Evolutionary conservation across 129 eudicot genomes (phyloP).

Genomic region (Flaveria sonorensis): DNA sequence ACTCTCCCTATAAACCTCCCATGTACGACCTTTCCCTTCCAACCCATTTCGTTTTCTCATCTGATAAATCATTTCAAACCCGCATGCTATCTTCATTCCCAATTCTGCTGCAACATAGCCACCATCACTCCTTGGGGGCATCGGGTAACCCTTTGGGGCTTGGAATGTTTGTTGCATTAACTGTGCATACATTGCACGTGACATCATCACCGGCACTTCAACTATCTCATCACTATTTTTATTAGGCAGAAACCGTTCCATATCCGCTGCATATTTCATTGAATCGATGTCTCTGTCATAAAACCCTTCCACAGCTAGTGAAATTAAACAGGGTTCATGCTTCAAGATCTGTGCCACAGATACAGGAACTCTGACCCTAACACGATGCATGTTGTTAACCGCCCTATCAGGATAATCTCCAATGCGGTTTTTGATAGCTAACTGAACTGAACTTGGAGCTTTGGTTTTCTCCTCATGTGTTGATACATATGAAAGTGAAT

Average conservation of each 20-base stretch:
- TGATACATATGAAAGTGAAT: slow-evolving; percentile 39
- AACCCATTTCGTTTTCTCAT: slow-evolving; percentile 56
- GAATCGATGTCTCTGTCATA: slow-evolving; percentile 86
- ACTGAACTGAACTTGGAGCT: slow-evolving; percentile 41
- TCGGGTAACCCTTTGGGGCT: slow-evolving; percentile 80
- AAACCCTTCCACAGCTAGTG: slow-evolving; percentile 88
- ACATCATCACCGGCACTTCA: slow-evolving; percentile 60
- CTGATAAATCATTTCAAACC: slow-evolving; percentile 96
- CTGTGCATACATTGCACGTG: slow-evolving; percentile 94
- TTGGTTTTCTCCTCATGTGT: slow-evolving; percentile 27
- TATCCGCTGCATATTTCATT: slow-evolving; percentile 71
- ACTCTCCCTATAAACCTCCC: slow-evolving; percentile 73
- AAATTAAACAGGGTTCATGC: slow-evolving; percentile 69
- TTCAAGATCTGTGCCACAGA: slow-evolving; percentile 66
- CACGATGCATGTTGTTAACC: slow-evolving; percentile 55
- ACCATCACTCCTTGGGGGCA: slow-evolving; percentile 63
- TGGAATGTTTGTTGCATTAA: slow-evolving; percentile 84
- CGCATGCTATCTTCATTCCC: slow-evolving; percentile 96
- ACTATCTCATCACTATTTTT: slow-evolving; percentile 73
- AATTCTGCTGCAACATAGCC: slow-evolving; percentile 75
- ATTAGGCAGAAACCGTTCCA: slow-evolving; percentile 69
- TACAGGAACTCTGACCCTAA: slow-evolving; percentile 74
- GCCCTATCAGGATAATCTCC: slow-evolving; percentile 57
- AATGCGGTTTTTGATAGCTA: slow-evolving; percentile 43
- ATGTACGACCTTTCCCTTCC: slow-evolving; percentile 82